Base-by-base conservation (phyloP, 805 yeast species). In the Suhomyces canberraensis region DNA sequence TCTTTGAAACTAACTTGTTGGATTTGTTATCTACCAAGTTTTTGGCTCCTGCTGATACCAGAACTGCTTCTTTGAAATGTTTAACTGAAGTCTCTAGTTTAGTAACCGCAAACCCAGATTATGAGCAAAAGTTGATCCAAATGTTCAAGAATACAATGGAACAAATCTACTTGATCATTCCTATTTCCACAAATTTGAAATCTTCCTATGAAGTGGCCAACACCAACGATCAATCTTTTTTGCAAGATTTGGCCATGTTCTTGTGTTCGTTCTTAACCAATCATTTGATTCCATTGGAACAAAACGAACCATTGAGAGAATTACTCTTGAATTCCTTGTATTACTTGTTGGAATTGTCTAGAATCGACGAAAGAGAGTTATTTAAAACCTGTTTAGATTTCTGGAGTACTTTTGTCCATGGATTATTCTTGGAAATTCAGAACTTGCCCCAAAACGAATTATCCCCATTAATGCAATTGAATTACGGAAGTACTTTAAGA, bases 341-440 rank as follows among this genome's bases (percentile, higher is more conserved):
- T 54, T 89, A 89, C 60, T 70, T 93, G 50, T 77, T 93, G 48
- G 84, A 84, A 51, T 72, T 93, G 40, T 89, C 97, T 6, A 79
- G 82, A 58, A 85, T 93, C 50, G 95, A 91, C 45, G 99, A 93
- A 64, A 77, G 98, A 52, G 99, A 93, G 65, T 72, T 93, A 47
- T 93, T 93, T 70, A 93, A 93, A 61, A 90, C 95, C 30, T 87
- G 95, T 53, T 75, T 93, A 47, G 99, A 93, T 59, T 93, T 90
- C 64, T 93, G 98, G 98, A 69, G 83, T 30, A 78, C 78, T 42
- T 77, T 93, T 39, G 97, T 93, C n/a, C 72, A 77, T 31, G 83
- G 81, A 25, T 73, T 93, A 45, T 90, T 81, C 58, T 78, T 78
- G 42, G 98, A 93, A 56, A 87, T 91, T 41, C 95, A 88, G 65